These are phyloP conservation scores for Ensete glaucum DNA, from an alignment of 176 grass and related monocot genomes.

Conservation along the genomic window DNA sequence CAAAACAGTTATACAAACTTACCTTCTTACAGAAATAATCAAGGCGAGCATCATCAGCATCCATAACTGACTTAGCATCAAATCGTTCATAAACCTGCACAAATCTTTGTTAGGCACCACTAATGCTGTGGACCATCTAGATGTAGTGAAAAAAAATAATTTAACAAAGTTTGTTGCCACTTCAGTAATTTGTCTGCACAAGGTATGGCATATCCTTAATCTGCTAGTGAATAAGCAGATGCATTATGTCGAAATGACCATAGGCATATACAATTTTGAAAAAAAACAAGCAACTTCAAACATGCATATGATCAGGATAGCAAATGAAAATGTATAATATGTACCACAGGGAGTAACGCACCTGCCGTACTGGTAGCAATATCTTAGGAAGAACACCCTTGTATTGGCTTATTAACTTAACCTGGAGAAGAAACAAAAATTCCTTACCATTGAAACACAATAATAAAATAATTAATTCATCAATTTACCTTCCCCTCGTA, in stretches of 20 bases:
- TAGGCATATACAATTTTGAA: too few species aligned
- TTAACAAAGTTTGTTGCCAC: neutral
- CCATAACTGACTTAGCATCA: conserved; percentile 54
- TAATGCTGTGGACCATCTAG: neutral
- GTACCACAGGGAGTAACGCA: neutral
- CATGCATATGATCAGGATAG: neutral
- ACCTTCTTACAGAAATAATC: conserved; percentile 89
- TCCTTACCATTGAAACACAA: conserved; percentile 21
- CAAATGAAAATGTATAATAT: neutral
- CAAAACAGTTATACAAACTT: neutral
- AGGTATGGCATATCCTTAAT: too few species aligned
- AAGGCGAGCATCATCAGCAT: conserved; percentile 67
- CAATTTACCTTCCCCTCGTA: conserved; percentile 70
- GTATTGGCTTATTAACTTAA: conserved; percentile 53
- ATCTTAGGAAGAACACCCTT: conserved; percentile 81
- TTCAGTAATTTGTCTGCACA: too few species aligned
- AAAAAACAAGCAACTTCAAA: neutral
- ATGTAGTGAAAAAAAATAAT: neutral
- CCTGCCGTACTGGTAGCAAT: conserved; percentile 59
- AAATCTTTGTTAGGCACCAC: neutral
- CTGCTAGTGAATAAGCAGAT: too few species aligned
- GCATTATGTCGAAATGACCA: too few species aligned
- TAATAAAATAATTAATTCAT: conserved; percentile 11
- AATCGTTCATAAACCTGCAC: conserved; percentile 75
- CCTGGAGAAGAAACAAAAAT: conserved; percentile 27